Evolutionary conservation across 805 yeast species (phyloP), one percentile per base, ranked within the genome.

Genomic region (Schizosaccharomyces japonicus): DNA sequence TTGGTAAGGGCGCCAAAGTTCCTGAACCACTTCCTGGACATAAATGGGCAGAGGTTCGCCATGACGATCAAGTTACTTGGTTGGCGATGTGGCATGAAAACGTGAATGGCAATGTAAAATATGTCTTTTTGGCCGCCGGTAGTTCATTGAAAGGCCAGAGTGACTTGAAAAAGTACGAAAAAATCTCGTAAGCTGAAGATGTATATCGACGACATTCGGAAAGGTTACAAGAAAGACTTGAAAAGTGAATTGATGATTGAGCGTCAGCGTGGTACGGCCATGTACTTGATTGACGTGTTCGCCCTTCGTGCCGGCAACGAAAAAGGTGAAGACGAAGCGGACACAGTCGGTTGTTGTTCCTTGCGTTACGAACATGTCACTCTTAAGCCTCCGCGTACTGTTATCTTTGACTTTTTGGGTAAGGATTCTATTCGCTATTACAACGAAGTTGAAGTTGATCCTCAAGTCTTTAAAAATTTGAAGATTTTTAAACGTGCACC

Each of bases 281-380:
- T 87, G 45, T 87, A 87, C 61, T 69, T 87, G 45, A 85, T 87
- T 57, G 96, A 87, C 65, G 75, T 78, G 2, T 77, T 87, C 57
- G 96, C 96, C 0, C 69, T 87, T 53, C 80, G 96, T 78, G 95
- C 95, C 1, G 95, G 95, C 60, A 95, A 95, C 56, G 95, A 87
- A 62, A 87, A 87, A 60, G 79, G 87, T 8, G 96, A 87, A 2
- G 96, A 87, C 54, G 95, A 85, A 59, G 96, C 96, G 2, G 96
- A 87, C 60, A 87, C 96, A 1, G 96, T 87, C 42, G 96, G 96
- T 42, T 87, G 96, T 63, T 87, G 96, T 64, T 85, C 95, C 1
- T 69, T 87, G 54, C 67, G 96, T 56, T 85, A 66, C 57, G 96
- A 85, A 60, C 96, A 85, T 62, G 72, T 87, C 40, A 77, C 85